Base-by-base conservation (phyloP, 225 moss, liverwort and hornwort genomes). In the Climacium dendroides region DNA sequence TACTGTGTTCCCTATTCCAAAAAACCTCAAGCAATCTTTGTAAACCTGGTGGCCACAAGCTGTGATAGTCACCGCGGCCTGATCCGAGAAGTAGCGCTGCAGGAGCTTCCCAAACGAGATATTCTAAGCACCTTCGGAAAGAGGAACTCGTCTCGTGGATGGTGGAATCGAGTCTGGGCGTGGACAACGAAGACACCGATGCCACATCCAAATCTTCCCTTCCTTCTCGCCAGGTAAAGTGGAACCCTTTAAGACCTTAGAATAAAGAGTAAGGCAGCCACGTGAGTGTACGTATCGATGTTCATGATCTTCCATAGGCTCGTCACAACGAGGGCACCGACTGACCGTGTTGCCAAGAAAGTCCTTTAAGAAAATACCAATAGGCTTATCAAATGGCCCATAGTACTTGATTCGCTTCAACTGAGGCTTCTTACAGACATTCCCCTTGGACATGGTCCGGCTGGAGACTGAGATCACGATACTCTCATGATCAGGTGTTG, bases 191-290 rank as follows among this genome's bases (percentile, higher is more conserved):
- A 97, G 97, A 90, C 98, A 99, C 70, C 96, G 97, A 90, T 99
- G 98, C 98, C 98, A 99, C 98, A 99, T 96, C 98, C 98, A 99
- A 82, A 99, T 94, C 90, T 94, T 96, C 26, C 96, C 97, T 66
- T 94, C 95, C 74, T 90, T 96, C 85, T 90, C 97, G 34, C 98
- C 97, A 41, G 95, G 88, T 60, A 99, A 87, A 69, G 89, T 52
- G 54, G 53, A 52, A 16, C 87, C 88, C 54, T 89, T 91, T 85
- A 94, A 58, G 43, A 92, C 91, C 90, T 89, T 94, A 9, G 95
- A 93, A 50, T 96, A 95, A 60, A 98, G 94, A 80, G 97, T 98
- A 88, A 98, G 93, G 87, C 97, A 96, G 53, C 98, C 97, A 83
- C 94, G 92, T 6, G 94, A 92, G 89, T 98, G 98, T 61, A 91